Evolutionary conservation across 805 yeast genomes (phyloP), one percentile per base, ranked within the genome.

Genomic region (Pichia scutulata): DNA sequence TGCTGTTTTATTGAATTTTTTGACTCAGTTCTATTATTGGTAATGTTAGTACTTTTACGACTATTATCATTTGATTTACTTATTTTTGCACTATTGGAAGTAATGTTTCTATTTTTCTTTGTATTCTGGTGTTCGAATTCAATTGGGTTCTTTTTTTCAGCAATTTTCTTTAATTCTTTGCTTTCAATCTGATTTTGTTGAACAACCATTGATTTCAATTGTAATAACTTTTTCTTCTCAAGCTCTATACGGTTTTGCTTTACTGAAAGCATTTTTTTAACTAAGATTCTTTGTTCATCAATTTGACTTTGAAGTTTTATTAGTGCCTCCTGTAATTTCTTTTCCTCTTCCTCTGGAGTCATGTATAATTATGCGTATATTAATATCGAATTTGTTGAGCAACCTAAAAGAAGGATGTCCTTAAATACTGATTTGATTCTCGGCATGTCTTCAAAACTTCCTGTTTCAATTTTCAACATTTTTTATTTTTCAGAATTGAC

Each of bases 261-360:
- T 22, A 42, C 26, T 5, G 22, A 39, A 7, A 49, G 12, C 48
- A 49, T 33, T 44, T 23, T 45, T 41, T 54, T 48, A 4, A 57
- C 50, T 5, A 46, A 36, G 30, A 45, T 43, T 33, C 51, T 48
- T 39, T 52, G 57, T 37, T 52, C 42, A 7, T 51, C 57, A 21
- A 63, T 52, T 48, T 57, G 58, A 2, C 19, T 30, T 6, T 53
- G 53, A 1, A 63, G 48, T 9, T 48, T 43, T 2, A 48, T 36
- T 37, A 56, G 43, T 37, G 57, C 64, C 9, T 41, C 45, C 39
- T 55, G 49, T 13, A 63, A 47, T 22, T 60, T 54, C 16, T 46
- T 47, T 39, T 58, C 61, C 19, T 52, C 52, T 12, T 40, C 44
- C 4, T 39, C 23, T 26, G 40, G n/a, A 14, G 37, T 21, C 43